Conservation (phyloP, 257 asterid species). For the Thymus quinquecostatus region DNA sequence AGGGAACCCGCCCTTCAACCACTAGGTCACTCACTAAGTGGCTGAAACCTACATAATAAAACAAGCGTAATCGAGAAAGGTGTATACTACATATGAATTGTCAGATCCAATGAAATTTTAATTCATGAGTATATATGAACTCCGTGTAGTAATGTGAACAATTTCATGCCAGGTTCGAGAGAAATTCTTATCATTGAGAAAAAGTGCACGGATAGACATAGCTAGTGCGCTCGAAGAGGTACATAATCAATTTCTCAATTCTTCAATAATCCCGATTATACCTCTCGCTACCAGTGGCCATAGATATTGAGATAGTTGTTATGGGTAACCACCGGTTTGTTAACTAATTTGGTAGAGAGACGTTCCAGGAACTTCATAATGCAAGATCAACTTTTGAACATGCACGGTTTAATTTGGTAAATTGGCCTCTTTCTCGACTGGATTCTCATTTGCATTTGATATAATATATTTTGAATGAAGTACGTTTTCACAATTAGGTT, state of each 20-base stretch:
- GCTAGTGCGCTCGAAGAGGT: conserved; percentile 88
- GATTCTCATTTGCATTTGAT: conserved; percentile 22
- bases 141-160: conserved; percentile 18
- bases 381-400: conserved; percentile 87
- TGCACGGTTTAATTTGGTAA: conserved; percentile 91
- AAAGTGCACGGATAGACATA: conserved; percentile 85
- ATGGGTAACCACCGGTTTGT: conserved; percentile 67
- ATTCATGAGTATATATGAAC: conserved; percentile 18
- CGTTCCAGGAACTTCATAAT: conserved; percentile 97
- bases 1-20: too few relatives aligned
- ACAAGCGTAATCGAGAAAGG: too few relatives aligned
- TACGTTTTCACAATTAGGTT: conserved; percentile 55
- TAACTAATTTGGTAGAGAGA: conserved; percentile 94
- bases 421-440: conserved; percentile 43
- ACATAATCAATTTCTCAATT: conserved; percentile 33
- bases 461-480: conserved; percentile 28
- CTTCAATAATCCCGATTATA: conserved; percentile 26
- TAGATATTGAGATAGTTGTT: too few relatives aligned
- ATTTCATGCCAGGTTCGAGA: conserved; percentile 74
- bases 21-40: too few relatives aligned
- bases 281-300: conserved; percentile 31
- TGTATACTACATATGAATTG: too few relatives aligned
- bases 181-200: conserved; percentile 82
- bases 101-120: background rate
- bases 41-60: too few relatives aligned